phyloP scores from a whole-genome alignment of 1,139 yeast genomes.

The Kodamaea anthophila region DNA sequence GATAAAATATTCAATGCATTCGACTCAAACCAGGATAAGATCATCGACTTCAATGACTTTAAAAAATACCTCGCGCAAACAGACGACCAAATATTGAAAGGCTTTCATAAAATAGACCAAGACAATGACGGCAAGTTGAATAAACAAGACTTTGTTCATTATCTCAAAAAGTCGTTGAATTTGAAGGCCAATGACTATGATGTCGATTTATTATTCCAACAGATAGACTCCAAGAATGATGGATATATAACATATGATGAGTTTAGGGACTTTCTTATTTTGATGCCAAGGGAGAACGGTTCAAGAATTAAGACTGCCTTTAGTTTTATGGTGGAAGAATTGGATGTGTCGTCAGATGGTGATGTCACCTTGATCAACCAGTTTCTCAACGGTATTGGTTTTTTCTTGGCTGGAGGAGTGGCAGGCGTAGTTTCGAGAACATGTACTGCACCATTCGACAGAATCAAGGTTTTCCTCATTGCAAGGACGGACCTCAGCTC shows the following conservation, averaged over 20 bases:
- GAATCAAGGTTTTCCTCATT: constrained; percentile 86
- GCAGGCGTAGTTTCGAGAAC: constrained; percentile 97
- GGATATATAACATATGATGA: constrained; percentile 80
- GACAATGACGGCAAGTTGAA: constrained; percentile 73
- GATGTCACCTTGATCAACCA: constrained; percentile 82
- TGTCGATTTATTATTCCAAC: constrained; percentile 53
- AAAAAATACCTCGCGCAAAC: constrained; percentile 54
- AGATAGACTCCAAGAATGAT: constrained; percentile 54
- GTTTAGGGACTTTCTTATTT: constrained; percentile 73
- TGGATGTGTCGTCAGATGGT: constrained; percentile 82
- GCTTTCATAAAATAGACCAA: constrained; percentile 65
- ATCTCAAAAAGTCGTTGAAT: constrained; percentile 50
- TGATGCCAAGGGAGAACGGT: constrained; percentile 72
- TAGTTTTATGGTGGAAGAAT: constrained; percentile 70
- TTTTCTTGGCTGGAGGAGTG: constrained; percentile 87
- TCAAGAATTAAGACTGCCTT: constrained; percentile 77
- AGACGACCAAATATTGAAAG: constrained; percentile 62
- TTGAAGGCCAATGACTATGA: constrained; percentile 48
- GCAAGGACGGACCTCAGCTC: constrained; percentile 83
- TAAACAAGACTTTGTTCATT: constrained; percentile 58
- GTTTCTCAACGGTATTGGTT: constrained; percentile 78
- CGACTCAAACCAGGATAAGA: constrained; percentile 51
- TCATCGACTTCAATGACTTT: constrained; percentile 57
- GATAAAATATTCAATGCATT: constrained; percentile 49
- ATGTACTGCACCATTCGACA: constrained; percentile 94